Evolutionary conservation across 2,329 filamentous ascomycete species (phyloP).

Genomic region (Fusarium sp.): DNA sequence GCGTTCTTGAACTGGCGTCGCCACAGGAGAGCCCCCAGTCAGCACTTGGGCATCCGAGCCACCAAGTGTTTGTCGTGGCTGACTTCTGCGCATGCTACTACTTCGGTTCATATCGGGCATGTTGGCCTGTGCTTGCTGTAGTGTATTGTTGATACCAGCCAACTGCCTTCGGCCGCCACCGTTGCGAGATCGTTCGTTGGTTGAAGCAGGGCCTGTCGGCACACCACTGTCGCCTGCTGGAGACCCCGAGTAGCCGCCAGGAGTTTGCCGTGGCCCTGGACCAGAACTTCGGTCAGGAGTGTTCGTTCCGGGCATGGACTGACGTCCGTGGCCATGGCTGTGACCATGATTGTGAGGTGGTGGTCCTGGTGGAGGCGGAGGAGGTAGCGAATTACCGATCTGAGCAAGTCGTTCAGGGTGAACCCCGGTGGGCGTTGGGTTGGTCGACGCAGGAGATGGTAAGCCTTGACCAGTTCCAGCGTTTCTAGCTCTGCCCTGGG

Average conservation of each 20-base stretch:
- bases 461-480: conserved; percentile 50
- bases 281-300: conserved; percentile 52
- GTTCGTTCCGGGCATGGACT: conserved; percentile 50
- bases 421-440: conserved; percentile 54
- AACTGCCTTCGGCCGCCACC: conserved; percentile 68
- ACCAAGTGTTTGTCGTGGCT: conserved; percentile 61
- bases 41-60: conserved; percentile 72
- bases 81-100: conserved; percentile 54
- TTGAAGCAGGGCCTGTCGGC: conserved; percentile 56
- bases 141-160: conserved; percentile 72
- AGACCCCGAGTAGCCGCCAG: conserved; percentile 42
- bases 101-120: conserved; percentile 56
- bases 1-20: conserved; percentile 66
- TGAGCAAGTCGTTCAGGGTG: conserved; percentile 68
- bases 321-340: conserved; percentile 47
- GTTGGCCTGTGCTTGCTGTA: conserved; percentile 67
- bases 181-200: conserved; percentile 54
- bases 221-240: conserved; percentile 49
- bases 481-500: conserved; percentile 61
- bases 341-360: conserved; percentile 42
- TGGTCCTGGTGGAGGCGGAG: conserved; percentile 54
- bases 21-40: conserved; percentile 67
- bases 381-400: conserved; percentile 55
- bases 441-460: conserved; percentile 45
- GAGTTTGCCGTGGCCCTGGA: conserved; percentile 45